These are phyloP conservation scores for Tetrastigma voinierianum DNA, from an alignment of 164 flowering plant species.

Conservation along the genomic window DNA sequence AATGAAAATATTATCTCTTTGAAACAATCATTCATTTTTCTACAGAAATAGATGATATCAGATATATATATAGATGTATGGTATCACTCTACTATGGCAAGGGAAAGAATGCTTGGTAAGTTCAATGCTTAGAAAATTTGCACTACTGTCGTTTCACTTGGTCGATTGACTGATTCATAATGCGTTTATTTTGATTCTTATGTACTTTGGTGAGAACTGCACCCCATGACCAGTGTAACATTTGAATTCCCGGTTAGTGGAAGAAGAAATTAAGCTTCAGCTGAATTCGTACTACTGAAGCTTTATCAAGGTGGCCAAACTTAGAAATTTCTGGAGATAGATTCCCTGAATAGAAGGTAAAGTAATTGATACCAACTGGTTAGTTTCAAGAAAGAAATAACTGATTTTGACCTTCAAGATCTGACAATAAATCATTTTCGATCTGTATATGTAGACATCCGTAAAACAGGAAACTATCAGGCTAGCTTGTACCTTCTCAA, in stretches of 20 bases:
- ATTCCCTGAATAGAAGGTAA: too few relatives aligned
- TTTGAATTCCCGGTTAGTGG: constrained; percentile 84
- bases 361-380: too few relatives aligned
- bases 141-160: background rate
- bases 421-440: too few relatives aligned
- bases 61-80: constrained; percentile 64
- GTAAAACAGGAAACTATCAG: too few relatives aligned
- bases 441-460: too few relatives aligned
- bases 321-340: constrained; percentile 4
- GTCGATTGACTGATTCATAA: background rate
- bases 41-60: constrained; percentile 78
- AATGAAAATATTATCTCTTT: too few relatives aligned
- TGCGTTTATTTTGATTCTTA: too few relatives aligned
- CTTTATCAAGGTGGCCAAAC: constrained; percentile 64
- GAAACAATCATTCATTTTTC: background rate
- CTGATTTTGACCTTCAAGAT: too few relatives aligned
- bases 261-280: constrained; percentile 76
- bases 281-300: constrained; percentile 78
- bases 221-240: constrained; percentile 86
- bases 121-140: background rate
- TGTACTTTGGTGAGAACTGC: constrained; percentile 79
- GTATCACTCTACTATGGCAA: constrained; percentile 85
- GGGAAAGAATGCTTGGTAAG: constrained; percentile 94
- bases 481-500: too few relatives aligned
- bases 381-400: too few relatives aligned